Conservation (phyloP, 768 basidiomycete genomes). For the Multifurca ochricompacta region DNA sequence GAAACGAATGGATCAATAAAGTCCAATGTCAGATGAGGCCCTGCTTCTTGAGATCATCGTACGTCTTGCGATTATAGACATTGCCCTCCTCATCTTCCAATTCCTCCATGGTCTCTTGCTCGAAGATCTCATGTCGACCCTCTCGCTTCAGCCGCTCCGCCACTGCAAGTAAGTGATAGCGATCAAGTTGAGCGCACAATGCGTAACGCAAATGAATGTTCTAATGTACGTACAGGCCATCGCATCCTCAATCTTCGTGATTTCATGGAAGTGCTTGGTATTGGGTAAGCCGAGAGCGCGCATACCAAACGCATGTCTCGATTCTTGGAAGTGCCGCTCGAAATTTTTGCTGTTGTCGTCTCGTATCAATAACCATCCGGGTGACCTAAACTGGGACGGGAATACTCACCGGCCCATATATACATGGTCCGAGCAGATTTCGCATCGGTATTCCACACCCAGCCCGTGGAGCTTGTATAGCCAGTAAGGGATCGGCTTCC, state of each 20-base stretch:
- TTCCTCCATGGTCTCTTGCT: conserved; percentile 95
- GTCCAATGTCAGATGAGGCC: conserved; percentile 54
- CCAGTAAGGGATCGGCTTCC: conserved; percentile 99
- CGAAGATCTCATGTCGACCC: conserved; percentile 88
- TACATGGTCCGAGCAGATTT: conserved; percentile 94
- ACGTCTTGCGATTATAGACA: conserved; percentile 97
- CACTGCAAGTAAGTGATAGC: conserved; percentile 46
- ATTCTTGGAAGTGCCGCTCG: conserved; percentile 95
- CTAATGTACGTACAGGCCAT: conserved; percentile 63
- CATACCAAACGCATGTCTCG: conserved; percentile 97
- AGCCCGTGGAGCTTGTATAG: conserved; percentile 95
- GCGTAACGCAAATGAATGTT: neutral
- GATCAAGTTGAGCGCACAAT: neutral
- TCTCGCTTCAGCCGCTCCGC: conserved; percentile 97
- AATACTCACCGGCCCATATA: conserved; percentile 83
- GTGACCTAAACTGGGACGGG: neutral
- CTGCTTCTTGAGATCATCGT: conserved; percentile 94
- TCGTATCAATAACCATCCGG: neutral
- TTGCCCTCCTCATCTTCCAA: conserved; percentile 98
- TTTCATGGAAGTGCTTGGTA: conserved; percentile 99
- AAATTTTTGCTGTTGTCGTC: conserved; percentile 77
- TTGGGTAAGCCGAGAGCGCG: conserved; percentile 94
- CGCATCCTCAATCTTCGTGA: conserved; percentile 94
- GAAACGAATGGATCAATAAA: neutral
- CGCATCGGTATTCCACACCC: conserved; percentile 96